Evolutionary conservation across 2,329 filamentous ascomycete genomes (phyloP), one percentile per base, ranked within the genome.

Genomic region (Colletotrichum euphorbiae): DNA sequence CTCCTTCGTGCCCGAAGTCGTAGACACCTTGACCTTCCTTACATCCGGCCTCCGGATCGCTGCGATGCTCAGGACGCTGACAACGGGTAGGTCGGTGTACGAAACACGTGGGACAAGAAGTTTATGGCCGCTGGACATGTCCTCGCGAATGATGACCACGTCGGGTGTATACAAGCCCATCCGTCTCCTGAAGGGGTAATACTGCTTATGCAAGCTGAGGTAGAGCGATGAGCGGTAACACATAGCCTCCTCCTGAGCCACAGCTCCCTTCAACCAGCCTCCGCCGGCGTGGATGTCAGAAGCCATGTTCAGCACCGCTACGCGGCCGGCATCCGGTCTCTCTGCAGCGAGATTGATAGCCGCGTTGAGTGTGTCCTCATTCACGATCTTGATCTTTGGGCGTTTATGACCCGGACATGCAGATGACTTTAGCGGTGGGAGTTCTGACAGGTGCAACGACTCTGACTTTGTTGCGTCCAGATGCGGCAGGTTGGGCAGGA

Each of bases 181-280:
- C 6, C 81, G 77, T 13, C 81, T 76, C 6, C 56, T 42, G 67
- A 87, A 80, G 0, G 88, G 88, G 74, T 91, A 91, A 73, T 84
- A 84, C 15, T 74, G 70, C 21, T 74, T 71, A 65, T 82, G 77
- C 1, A 89, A 78, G 19, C 83, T 84, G 33, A 82, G 73, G 31
- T 77, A 83, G 7, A 89, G 82, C 0, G 86, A 85, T 51, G 84
- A 87, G 48, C 90, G 85, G 74, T 89, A 90, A 78, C 89, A 92
- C 6, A 93, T 81, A 3, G 86, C 84, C 79, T 93, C 90, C 78
- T 93, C 90, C 76, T 93, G 90, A 0, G 90, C 90, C 33, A 86
- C 77, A 62, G 88, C 82, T 40, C 90, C 90, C 42, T 82, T 82
- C 4, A 84, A 74, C 84, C 89, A 92, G 17, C 89, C 89, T 19